Base-by-base conservation (phyloP, 257 asterid species). In the Scutellaria barbata region DNA sequence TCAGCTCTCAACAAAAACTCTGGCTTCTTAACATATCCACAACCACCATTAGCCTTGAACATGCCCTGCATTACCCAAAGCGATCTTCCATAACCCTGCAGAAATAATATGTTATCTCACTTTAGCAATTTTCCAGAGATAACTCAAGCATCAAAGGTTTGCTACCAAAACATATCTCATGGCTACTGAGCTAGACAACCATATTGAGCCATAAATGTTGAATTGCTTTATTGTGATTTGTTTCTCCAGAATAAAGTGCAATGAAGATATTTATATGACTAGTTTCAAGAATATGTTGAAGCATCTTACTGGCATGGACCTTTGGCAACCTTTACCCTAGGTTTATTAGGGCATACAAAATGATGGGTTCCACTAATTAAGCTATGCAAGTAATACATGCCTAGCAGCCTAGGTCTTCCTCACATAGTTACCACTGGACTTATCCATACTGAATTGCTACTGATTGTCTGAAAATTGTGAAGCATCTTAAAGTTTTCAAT, bases 41-140 rank as follows among this genome's bases (percentile, higher is more conserved):
- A 89, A 66, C 95, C 92, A 62, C 98, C 96, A 66, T 92, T 89
- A 33, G 90, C 92, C 84, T 79, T 85, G 85, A 88, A 92, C 98
- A 92, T 92, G 69, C 98, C 98, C 30, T 88, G 96, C 98, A 89
- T 92, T 74, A 92, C 39, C 98, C 98, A 89, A 70, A 92, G 98
- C 37, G 96, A 90, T 83, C 95, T 84, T 74, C 96, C 98, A 65
- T 92, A 84, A 79, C 96, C 98, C 98, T 92, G 86, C 46, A 58
- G 71, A 69, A 56, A 64, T 17, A 73, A 48, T 54, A 79, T 25
- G 45, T 57, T 62, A 56, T 69, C 68, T 20, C 7, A 47, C 57
- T 51, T 25, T 48, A 10, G 11, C 5, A 45, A 60, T 14, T 41
- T 66, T 33, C 60, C 8, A 16, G 20, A 40, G 69, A 68, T 30